These are phyloP conservation scores for Arachnomyces sp. DNA, from an alignment of 2,329 filamentous ascomycete species.

Conservation along the genomic window DNA sequence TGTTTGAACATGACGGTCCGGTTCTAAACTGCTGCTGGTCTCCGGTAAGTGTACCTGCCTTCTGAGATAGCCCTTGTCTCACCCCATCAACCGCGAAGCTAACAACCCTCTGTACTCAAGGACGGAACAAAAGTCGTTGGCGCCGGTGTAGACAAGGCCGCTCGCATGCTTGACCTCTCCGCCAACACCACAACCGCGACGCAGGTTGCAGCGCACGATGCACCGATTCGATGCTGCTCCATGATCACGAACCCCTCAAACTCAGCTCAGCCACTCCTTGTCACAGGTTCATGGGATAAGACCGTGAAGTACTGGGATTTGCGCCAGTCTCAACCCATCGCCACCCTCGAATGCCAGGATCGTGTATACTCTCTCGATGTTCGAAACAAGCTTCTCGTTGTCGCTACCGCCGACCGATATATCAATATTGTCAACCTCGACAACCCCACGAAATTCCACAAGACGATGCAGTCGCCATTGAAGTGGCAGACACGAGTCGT, in stretches of 20 bases:
- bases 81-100: slow-evolving; percentile 3
- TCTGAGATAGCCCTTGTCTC: neutral
- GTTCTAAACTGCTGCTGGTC: slow-evolving; percentile 82
- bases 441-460: slow-evolving; percentile 85
- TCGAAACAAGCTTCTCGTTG: slow-evolving; percentile 75
- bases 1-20: slow-evolving; percentile 77
- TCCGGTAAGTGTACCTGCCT: slow-evolving; percentile 51
- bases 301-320: slow-evolving; percentile 52
- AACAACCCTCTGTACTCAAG: slow-evolving; percentile 38
- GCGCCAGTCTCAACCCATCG: slow-evolving; percentile 40
- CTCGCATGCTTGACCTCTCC: slow-evolving; percentile 76
- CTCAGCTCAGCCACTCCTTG: slow-evolving; percentile 60
- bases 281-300: slow-evolving; percentile 65
- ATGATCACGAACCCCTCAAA: slow-evolving; percentile 59
- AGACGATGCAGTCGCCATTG: slow-evolving; percentile 87
- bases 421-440: slow-evolving; percentile 92
- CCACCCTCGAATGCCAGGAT: slow-evolving; percentile 41
- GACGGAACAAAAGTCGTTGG: slow-evolving; percentile 85
- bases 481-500: slow-evolving; percentile 98
- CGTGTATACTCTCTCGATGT: slow-evolving; percentile 81
- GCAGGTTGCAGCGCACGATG: slow-evolving; percentile 77
- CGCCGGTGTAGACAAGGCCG: slow-evolving; percentile 81
- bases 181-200: slow-evolving; percentile 45
- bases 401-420: slow-evolving; percentile 89
- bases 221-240: slow-evolving; percentile 67